Evolutionary conservation across 2,329 filamentous ascomycete species (phyloP).

Genomic region (Hypoxylon sp.): DNA sequence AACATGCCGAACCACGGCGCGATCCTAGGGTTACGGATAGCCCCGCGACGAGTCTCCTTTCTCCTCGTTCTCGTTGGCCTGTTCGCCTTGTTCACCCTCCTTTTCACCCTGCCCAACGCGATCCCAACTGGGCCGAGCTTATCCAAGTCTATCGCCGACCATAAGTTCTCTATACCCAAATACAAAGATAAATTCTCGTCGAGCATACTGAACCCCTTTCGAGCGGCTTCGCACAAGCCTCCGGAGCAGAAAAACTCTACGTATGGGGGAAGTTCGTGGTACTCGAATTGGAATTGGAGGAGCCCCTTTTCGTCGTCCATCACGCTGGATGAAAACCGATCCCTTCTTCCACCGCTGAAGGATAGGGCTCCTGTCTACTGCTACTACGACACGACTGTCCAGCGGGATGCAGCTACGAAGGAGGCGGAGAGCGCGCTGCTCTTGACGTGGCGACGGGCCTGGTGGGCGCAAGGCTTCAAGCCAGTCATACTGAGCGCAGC

Average conservation of each 20-base stretch:
- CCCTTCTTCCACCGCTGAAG: conserved; percentile 81
- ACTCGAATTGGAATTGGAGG: conserved; percentile 89
- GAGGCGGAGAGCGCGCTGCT: conserved; percentile 84
- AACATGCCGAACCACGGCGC: conserved; percentile 62
- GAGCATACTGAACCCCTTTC: conserved; percentile 74
- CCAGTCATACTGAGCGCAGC: conserved; percentile 83
- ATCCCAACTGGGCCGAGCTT: conserved; percentile 63
- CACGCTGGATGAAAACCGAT: conserved; percentile 83
- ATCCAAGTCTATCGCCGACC: conserved; percentile 61
- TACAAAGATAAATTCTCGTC: conserved; percentile 61
- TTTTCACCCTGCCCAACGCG: conserved; percentile 64
- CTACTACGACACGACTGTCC: conserved; percentile 80
- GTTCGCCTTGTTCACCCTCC: conserved; percentile 66
- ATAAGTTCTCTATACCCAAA: conserved; percentile 63
- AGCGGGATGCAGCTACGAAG: conserved; percentile 72
- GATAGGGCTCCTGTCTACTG: conserved; percentile 85
- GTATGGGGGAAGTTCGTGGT: conserved; percentile 84
- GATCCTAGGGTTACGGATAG: conserved; percentile 63
- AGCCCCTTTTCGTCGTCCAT: conserved; percentile 88
- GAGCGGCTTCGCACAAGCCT: conserved; percentile 76
- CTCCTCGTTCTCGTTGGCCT: conserved; percentile 64
- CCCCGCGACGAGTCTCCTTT: conserved; percentile 65
- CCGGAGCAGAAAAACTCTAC: conserved; percentile 82
- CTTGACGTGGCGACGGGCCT: conserved; percentile 89
- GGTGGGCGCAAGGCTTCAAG: conserved; percentile 94